Base-by-base conservation (phyloP, 2,329 filamentous ascomycete genomes). In the Paecilomyces sp. region DNA sequence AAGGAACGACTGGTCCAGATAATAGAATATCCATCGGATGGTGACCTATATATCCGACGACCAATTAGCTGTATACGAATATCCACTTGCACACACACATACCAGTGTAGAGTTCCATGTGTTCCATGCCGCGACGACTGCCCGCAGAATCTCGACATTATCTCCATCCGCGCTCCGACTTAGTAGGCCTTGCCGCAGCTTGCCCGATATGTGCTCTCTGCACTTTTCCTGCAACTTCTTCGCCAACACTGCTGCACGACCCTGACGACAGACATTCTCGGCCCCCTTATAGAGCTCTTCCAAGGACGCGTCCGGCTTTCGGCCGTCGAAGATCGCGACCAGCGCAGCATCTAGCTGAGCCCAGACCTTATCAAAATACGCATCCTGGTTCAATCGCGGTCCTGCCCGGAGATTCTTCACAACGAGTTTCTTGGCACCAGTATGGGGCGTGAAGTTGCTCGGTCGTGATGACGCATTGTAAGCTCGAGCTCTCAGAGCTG, bases 261-360 rank as follows among this genome's bases (percentile, higher is more conserved):
- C 89, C 67, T 89, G 88, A 57, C 91, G 84, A 73, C 94, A 99
- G 11, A 96, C 82, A 71, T 96, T 92, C 80, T 99, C 94, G 1
- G 96, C 91, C 3, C 90, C 91, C 55, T 91, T 86, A 72, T 97
- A 97, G 13, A 99, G 80, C 66, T 90, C 88, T 75, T 97, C 94
- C 41, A 96, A 80, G n/a, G 92, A 92, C 62, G 85, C 80, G n/a
- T 77, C 76, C 1, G 89, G 84, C 57, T 83, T 83, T 61, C 80
- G 75, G 50, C 85, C 83, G 6, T 79, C 79, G 70, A 97, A 93
- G 25, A 97, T 86, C 52, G 86, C 84, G 11, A 82, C 80, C 57
- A 99, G 77, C 1, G 91, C 91, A 36, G 81, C 80, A 60, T 90
- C 85, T 5, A 97, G 80, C 70, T 95, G 88, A 50, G 78, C 76